A percentile compares a stretch with the other conserved stretches of the same genome.
Evolutionary conservation across 495 filamentous ascomycete genomes (phyloP).

Genomic region (Neurospora discreta): DNA sequence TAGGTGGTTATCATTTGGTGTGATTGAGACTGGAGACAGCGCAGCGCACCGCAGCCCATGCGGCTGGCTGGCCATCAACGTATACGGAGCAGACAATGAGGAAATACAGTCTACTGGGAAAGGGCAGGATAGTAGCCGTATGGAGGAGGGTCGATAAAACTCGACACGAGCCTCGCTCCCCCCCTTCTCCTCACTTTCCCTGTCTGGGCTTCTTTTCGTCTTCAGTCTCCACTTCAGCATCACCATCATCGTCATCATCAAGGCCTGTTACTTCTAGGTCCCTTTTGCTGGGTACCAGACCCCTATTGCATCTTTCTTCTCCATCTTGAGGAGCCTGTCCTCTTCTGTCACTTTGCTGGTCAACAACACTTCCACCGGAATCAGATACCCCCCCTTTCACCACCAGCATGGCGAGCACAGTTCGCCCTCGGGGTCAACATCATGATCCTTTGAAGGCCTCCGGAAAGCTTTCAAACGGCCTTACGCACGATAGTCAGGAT

Average conservation of each 20-base stretch:
- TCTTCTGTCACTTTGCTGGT: neutral
- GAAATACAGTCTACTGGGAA: neutral
- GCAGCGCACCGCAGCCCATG: neutral
- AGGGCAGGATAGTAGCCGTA: neutral
- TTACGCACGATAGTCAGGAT: neutral
- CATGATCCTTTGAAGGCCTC: neutral
- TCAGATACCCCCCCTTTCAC: neutral
- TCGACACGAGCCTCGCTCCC: neutral
- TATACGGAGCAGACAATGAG: neutral
- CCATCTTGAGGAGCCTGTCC: neutral
- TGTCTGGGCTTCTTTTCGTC: neutral
- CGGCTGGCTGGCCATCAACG: neutral
- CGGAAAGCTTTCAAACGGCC: neutral
- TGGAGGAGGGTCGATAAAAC: neutral
- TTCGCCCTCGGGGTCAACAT: neutral
- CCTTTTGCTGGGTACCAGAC: neutral
- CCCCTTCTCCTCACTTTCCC: neutral
- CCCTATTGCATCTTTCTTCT: neutral
- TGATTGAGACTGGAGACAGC: neutral
- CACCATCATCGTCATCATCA: neutral
- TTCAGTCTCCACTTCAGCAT: neutral
- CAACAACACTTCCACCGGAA: neutral
- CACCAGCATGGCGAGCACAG: neutral
- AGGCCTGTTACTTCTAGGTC: neutral
- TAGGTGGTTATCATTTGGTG: neutral